Conservation (phyloP, 805 yeast species). For the Danielozyma ontarioensis region DNA sequence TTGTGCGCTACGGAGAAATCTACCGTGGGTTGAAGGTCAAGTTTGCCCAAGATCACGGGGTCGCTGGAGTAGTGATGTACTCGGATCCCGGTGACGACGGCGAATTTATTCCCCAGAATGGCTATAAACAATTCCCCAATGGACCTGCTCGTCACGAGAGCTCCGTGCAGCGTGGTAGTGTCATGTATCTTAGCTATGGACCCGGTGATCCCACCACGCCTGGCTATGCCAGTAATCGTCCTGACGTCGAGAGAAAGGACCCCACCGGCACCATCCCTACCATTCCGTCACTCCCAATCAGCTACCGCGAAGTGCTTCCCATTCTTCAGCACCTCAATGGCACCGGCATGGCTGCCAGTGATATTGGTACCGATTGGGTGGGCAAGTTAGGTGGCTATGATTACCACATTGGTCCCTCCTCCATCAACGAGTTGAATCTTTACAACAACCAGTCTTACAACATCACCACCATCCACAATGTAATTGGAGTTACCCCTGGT, state of each 20-base stretch:
- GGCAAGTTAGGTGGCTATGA: slow-evolving; percentile 36
- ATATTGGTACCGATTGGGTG: slow-evolving; percentile 37
- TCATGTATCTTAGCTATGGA: slow-evolving; percentile 50
- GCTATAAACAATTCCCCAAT: slow-evolving; percentile 61
- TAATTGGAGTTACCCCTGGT: slow-evolving; percentile 59
- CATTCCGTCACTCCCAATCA: slow-evolving; percentile 70
- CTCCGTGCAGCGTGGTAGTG: slow-evolving; percentile 73
- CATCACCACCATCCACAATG: slow-evolving; percentile 57
- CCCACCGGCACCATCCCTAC: slow-evolving; percentile 50
- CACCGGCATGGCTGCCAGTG: slow-evolving; percentile 38
- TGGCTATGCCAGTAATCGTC: slow-evolving; percentile 52
- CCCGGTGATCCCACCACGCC: slow-evolving; percentile 85
- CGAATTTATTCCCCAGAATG: slow-evolving; percentile 46
- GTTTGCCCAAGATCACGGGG: slow-evolving; percentile 70
- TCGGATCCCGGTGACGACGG: slow-evolving; percentile 68
- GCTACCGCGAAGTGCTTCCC: slow-evolving; percentile 58
- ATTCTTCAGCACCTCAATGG: slow-evolving; percentile 57
- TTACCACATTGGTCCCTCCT: slow-evolving; percentile 51
- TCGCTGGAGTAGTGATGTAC: slow-evolving; percentile 60
- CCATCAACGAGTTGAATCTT: slow-evolving; percentile 42
- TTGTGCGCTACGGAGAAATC: slow-evolving; percentile 60
- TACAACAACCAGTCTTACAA: slow-evolving; percentile 58
- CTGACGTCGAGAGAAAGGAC: slow-evolving; percentile 41
- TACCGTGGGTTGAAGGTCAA: slow-evolving; percentile 74
- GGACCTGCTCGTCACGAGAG: slow-evolving; percentile 79